Conservation (phyloP, 495 filamentous ascomycete genomes). For the Penicillium malachiteum region DNA sequence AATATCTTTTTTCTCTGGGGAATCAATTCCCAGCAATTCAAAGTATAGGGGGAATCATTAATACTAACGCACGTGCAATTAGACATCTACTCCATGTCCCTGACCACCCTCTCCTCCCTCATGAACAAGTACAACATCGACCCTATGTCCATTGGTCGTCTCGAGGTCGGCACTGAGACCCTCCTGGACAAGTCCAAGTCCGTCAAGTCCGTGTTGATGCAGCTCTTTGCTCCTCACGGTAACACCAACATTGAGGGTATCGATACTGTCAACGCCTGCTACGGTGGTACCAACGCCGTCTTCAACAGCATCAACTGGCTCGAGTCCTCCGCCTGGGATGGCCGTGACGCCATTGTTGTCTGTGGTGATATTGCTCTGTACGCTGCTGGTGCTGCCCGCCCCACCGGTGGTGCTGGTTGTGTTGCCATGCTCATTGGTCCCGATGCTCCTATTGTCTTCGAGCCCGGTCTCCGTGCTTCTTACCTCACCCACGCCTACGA, state of each 20-base stretch:
- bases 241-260: slow-evolving; percentile 95
- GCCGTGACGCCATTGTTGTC: slow-evolving; percentile 88
- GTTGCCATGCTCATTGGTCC: slow-evolving; percentile 95
- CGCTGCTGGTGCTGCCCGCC: slow-evolving; percentile 91
- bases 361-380: slow-evolving; percentile 98
- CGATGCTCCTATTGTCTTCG: slow-evolving; percentile 85
- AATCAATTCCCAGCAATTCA: not conserved
- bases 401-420: slow-evolving; percentile 92
- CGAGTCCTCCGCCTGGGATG: slow-evolving; percentile 97
- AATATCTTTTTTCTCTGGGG: not conserved
- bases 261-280: slow-evolving; percentile 96
- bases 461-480: slow-evolving; percentile 85
- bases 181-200: slow-evolving; percentile 99
- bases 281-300: slow-evolving; percentile 95
- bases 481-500: slow-evolving; percentile 97
- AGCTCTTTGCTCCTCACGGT: slow-evolving; percentile 80
- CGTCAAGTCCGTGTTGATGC: slow-evolving; percentile 99
- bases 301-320: slow-evolving; percentile 98
- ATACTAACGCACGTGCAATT: slow-evolving; percentile 1
- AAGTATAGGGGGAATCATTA: not conserved
- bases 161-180: slow-evolving; percentile 98
- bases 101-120: slow-evolving; percentile 86
- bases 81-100: slow-evolving; percentile 98
- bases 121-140: slow-evolving; percentile 94
- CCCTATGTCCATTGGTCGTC: slow-evolving; percentile 80